Base-by-base conservation (phyloP, 1,284 basidiomycete species). In the Coriolopsis trogii region DNA sequence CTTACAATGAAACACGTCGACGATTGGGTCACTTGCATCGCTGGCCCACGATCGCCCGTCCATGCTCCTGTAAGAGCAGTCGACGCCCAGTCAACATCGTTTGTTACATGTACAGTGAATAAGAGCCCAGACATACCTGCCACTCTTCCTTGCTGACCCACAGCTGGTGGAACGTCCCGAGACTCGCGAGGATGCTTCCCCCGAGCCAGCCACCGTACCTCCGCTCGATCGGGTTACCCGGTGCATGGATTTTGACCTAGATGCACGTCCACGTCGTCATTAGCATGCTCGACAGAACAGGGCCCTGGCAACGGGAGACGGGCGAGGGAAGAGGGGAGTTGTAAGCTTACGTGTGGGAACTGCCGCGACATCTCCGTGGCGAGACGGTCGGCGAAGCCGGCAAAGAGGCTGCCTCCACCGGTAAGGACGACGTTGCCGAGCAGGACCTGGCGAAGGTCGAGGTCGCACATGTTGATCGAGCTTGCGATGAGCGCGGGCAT, bases 81-180 rank as follows among this genome's bases (percentile, higher is more conserved):
- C n/a, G n/a, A n/a, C n/a, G n/a, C n/a, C n/a, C n/a, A n/a, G n/a
- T n/a, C n/a, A n/a, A n/a, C n/a, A n/a, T n/a, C n/a, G n/a, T n/a
- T n/a, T n/a, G n/a, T n/a, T n/a, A n/a, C n/a, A n/a, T n/a, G n/a
- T n/a, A n/a, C n/a, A n/a, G n/a, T n/a, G n/a, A n/a, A n/a, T 20
- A n/a, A 3, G n/a, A 9, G 36, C 23, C 5, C 42, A 29, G 20
- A 73, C 82, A 31, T 53, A 89, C 91, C 79, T 91, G 83, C 87
- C 91, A 95, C 66, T 96, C 93, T 68, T 95, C 92, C 65, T 80
- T 85, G 66, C 91, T 93, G 64, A 95, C 92, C 93, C 93, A 95
- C 31, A 95, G 73, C 65, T 98, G 95, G 70, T 98, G 95, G 81
- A 98, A 98, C 13, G 94, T 96, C 24, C 95, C 95, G 64, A 98